Percentiles rank a stretch among this genome's conserved stretches.
These are phyloP conservation scores for Chrysanthemum makinoi DNA, from an alignment of 129 eudicot genomes.

Conservation along the genomic window DNA sequence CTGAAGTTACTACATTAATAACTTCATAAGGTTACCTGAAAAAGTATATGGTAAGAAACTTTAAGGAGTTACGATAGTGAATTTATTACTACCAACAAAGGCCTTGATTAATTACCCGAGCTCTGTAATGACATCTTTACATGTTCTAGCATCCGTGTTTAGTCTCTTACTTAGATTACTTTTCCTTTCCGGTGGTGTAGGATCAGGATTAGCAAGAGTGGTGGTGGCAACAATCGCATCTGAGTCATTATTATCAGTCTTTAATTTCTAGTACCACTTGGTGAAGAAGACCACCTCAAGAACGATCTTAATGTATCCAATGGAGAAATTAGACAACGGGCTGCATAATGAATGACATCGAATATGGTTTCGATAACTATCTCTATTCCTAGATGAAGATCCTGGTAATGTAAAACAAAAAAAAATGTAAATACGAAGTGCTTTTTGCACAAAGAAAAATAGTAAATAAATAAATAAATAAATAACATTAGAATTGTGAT, in stretches of 20 bases:
- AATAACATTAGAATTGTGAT: too few relatives aligned
- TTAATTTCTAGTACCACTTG: slow-evolving; percentile 12
- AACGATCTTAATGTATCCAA: slow-evolving; percentile 47
- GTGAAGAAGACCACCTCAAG: slow-evolving; percentile 47
- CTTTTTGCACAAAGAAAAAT: background rate
- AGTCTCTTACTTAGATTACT: slow-evolving; percentile 40
- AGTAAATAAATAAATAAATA: too few relatives aligned
- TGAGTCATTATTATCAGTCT: slow-evolving; percentile 26
- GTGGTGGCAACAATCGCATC: slow-evolving; percentile 45
- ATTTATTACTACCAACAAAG: background rate
- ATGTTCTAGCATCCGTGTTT: slow-evolving; percentile 88
- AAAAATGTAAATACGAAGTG: slow-evolving; percentile 8
- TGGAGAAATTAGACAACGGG: slow-evolving; percentile 69
- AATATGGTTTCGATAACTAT: slow-evolving; percentile 75
- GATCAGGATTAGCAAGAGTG: slow-evolving; percentile 61
- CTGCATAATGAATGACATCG: slow-evolving; percentile 65
- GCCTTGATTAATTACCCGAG: slow-evolving; percentile 63
- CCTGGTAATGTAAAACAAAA: slow-evolving; percentile 42
- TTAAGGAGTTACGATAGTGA: background rate
- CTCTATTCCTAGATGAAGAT: slow-evolving; percentile 78
- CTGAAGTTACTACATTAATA: slow-evolving; percentile 76
- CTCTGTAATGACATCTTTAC: slow-evolving; percentile 92
- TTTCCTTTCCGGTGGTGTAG: slow-evolving; percentile 60
- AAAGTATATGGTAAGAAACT: background rate
- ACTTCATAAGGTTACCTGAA: slow-evolving; percentile 96